phyloP scores from a whole-genome alignment of 148 eudicot species.

The Selenicereus undatus region DNA sequence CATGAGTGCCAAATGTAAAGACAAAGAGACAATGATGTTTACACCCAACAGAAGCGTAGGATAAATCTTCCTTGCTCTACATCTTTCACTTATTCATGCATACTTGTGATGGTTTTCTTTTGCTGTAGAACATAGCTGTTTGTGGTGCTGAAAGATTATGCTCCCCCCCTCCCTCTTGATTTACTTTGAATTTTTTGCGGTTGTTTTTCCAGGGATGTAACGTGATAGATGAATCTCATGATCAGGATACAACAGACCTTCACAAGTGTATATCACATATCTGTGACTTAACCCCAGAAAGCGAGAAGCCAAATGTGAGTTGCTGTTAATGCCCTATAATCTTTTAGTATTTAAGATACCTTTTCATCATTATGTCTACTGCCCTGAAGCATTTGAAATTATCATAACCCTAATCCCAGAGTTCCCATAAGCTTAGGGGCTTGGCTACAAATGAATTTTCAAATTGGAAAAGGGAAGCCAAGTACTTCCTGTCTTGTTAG shows the following conservation, averaged over 20 bases:
- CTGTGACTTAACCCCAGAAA: constrained; percentile 40
- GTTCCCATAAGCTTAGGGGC: neutral
- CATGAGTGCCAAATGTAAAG: neutral
- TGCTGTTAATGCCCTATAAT: neutral
- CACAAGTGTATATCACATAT: constrained; percentile 74
- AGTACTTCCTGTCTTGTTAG: neutral
- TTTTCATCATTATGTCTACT: neutral
- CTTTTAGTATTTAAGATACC: neutral
- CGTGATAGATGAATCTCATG: constrained; percentile 67
- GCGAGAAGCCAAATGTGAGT: constrained; percentile 60
- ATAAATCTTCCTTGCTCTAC: neutral
- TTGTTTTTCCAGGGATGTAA: constrained; percentile 56
- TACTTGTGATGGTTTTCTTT: neutral
- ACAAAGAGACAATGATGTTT: neutral
- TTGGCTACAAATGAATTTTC: neutral
- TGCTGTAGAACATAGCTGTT: neutral
- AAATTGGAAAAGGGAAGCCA: neutral
- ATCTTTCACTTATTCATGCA: neutral
- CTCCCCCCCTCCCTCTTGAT: neutral
- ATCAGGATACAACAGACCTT: constrained; percentile 96
- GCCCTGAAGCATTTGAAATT: neutral
- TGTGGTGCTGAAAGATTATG: neutral
- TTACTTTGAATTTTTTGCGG: constrained; percentile 6
- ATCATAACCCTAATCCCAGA: neutral
- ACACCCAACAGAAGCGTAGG: neutral